These are phyloP conservation scores for Geranium brycei DNA, from an alignment of 345 rosid species.

Conservation along the genomic window DNA sequence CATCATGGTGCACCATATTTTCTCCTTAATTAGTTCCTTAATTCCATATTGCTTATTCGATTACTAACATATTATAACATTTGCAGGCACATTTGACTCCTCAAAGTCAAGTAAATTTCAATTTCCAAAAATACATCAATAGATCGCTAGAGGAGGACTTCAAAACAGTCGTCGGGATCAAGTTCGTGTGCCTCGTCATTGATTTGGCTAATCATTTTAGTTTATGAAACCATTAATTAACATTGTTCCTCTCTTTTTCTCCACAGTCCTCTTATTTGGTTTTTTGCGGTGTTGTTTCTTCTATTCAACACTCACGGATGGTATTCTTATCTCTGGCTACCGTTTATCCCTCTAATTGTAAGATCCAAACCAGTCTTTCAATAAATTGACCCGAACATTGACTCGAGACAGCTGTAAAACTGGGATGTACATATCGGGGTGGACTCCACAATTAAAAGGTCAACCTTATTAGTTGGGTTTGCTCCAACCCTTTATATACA, in stretches of 20 bases:
- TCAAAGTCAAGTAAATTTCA: conserved; percentile 43
- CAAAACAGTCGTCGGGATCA: conserved; percentile 75
- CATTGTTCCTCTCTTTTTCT: neutral
- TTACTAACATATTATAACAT: neutral
- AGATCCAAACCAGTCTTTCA: conserved; percentile 19
- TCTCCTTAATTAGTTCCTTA: too few relatives aligned
- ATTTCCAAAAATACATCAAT: conserved; percentile 72
- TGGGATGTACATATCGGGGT: too few relatives aligned
- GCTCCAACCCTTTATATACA: too few relatives aligned
- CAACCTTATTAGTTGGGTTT: too few relatives aligned
- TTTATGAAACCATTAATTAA: neutral
- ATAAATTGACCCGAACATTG: too few relatives aligned
- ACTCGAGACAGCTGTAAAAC: too few relatives aligned
- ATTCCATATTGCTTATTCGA: neutral
- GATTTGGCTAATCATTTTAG: too few relatives aligned
- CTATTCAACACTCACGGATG: conserved; percentile 59
- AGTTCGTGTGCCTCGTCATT: conserved; percentile 18
- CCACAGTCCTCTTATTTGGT: conserved; percentile 80
- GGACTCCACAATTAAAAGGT: too few relatives aligned
- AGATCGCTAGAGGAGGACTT: conserved; percentile 89
- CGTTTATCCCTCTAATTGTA: conserved; percentile 75
- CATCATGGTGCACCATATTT: conserved; percentile 39
- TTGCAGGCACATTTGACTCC: conserved; percentile 84
- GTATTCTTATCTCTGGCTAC: conserved; percentile 68
- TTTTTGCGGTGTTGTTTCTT: conserved; percentile 59